These are phyloP conservation scores for Lyophyllum shimeji DNA, from an alignment of 768 basidiomycete species.

Conservation along the genomic window DNA sequence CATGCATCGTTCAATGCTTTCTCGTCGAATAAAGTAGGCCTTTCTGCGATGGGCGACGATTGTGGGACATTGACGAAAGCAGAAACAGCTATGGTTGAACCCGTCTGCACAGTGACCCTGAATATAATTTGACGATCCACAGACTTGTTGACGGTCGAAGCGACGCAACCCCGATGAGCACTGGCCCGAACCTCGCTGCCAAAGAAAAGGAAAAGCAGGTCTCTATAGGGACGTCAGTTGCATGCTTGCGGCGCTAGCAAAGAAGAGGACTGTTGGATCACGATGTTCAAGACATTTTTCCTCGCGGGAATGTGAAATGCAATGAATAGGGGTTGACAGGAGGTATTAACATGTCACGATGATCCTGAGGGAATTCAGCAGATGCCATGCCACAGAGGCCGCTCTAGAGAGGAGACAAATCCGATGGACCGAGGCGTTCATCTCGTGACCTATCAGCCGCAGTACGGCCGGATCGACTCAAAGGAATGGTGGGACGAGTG, in stretches of 20 bases:
- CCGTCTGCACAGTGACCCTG: background rate
- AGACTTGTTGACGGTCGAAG: too few relatives aligned
- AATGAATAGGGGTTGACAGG: background rate
- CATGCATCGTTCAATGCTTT: background rate
- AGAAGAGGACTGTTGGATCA: background rate
- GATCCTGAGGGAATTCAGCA: background rate
- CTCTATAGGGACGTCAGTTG: too few relatives aligned
- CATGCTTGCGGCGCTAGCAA: too few relatives aligned
- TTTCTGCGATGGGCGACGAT: too few relatives aligned
- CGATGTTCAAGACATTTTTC: background rate
- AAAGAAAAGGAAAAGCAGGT: too few relatives aligned
- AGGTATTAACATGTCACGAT: background rate
- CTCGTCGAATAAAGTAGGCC: background rate
- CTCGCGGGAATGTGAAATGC: background rate
- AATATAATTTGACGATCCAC: background rate
- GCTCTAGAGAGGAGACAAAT: too few relatives aligned
- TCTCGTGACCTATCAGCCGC: too few relatives aligned
- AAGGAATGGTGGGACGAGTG: too few relatives aligned
- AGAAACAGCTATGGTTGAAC: background rate
- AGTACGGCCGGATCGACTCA: too few relatives aligned
- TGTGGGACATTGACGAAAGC: background rate
- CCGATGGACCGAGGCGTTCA: too few relatives aligned
- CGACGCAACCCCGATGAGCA: slow-evolving; percentile 19
- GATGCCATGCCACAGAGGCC: too few relatives aligned
- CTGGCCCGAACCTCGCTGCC: slow-evolving; percentile 21